Evolutionary conservation across 2,329 filamentous ascomycete genomes (phyloP).

Genomic region (Penicillium hesseltinei): DNA sequence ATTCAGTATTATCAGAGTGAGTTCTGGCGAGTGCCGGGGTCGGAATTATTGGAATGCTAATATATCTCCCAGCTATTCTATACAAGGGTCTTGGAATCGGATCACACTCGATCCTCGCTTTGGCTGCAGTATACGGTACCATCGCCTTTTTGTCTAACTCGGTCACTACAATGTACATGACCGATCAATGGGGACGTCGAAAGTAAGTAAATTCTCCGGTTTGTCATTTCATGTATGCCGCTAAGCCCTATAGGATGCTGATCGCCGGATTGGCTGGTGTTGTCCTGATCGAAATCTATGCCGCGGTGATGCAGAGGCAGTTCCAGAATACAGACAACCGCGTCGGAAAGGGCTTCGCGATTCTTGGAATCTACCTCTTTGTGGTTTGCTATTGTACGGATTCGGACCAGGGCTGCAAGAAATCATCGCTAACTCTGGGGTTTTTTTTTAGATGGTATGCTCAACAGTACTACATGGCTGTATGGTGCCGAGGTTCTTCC

Average conservation of each 20-base stretch:
- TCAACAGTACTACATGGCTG: constrained; percentile 56
- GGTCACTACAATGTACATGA: constrained; percentile 53
- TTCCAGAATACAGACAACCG: constrained; percentile 57
- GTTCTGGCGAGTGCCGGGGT: not conserved
- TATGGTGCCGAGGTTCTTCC: constrained; percentile 58
- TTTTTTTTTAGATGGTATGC: constrained; percentile 46
- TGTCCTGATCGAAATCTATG: constrained; percentile 58
- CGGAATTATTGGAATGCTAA: not conserved
- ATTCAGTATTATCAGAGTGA: constrained; percentile 44
- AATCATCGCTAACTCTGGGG: not conserved
- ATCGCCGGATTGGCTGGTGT: constrained; percentile 53
- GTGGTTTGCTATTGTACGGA: constrained; percentile 54
- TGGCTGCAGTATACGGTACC: constrained; percentile 57
- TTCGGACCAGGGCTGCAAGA: not conserved
- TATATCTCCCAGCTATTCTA: constrained; percentile 44
- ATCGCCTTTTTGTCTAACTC: constrained; percentile 52
- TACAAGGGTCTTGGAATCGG: constrained; percentile 56
- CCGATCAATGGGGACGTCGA: constrained; percentile 59
- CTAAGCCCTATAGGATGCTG: constrained; percentile 49
- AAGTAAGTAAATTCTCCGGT: constrained; percentile 38
- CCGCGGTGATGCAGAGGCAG: constrained; percentile 57
- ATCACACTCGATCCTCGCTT: constrained; percentile 51
- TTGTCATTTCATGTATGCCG: not conserved
- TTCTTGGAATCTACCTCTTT: constrained; percentile 60
- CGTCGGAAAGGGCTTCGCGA: constrained; percentile 59